Percentiles rank a stretch among this genome's conserved stretches.
Conservation (phyloP, 139 green algal genomes). For the Micromonas commoda region DNA sequence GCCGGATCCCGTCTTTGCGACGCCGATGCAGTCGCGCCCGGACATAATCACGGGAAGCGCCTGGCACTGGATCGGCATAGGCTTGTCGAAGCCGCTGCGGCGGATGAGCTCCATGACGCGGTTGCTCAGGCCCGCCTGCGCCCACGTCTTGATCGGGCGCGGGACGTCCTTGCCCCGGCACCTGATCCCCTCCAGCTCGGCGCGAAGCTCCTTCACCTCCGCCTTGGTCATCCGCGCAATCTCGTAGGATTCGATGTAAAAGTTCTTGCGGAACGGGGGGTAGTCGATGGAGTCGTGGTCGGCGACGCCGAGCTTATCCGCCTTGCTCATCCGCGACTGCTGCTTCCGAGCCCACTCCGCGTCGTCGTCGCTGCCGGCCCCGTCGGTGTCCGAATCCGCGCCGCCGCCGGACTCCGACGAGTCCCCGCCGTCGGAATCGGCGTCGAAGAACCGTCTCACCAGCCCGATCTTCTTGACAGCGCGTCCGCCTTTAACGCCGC, state of each 20-base stretch:
- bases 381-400: not conserved
- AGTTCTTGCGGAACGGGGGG: constrained; percentile 76
- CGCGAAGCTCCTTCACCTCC: constrained; percentile 63
- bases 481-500: not conserved
- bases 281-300: constrained; percentile 74
- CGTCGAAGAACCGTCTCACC: constrained; percentile 9
- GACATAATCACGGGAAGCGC: constrained; percentile 93
- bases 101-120: constrained; percentile 70
- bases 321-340: constrained; percentile 74
- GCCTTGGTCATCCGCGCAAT: constrained; percentile 40
- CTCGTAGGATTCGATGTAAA: constrained; percentile 71
- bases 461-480: not conserved
- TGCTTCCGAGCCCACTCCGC: constrained; percentile 61
- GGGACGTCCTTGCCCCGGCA: constrained; percentile 81
- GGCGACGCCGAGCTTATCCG: constrained; percentile 72
- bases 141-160: constrained; percentile 54
- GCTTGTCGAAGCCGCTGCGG: constrained; percentile 65
- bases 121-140: constrained; percentile 67
- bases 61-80: constrained; percentile 82
- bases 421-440: not conserved
- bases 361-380: constrained; percentile 39
- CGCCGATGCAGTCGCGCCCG: constrained; percentile 93
- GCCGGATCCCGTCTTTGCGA: constrained; percentile 94
- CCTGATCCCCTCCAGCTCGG: constrained; percentile 69
- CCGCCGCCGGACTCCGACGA: not conserved